These are phyloP conservation scores for Lachancea quebecensis DNA, from an alignment of 805 yeast species.

Conservation along the genomic window DNA sequence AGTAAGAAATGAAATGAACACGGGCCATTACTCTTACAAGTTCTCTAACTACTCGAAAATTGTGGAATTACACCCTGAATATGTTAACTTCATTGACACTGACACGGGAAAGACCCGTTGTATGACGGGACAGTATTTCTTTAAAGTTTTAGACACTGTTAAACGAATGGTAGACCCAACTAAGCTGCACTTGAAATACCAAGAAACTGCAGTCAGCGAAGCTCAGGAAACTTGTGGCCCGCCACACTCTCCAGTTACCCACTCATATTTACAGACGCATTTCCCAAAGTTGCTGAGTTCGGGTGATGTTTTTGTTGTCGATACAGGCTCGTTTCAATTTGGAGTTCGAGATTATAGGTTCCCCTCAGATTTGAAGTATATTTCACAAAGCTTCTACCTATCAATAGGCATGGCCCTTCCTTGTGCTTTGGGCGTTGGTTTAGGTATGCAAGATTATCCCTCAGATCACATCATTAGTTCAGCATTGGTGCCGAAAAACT, in stretches of 20 bases:
- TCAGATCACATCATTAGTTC: slow-evolving; percentile 20
- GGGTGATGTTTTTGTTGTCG: slow-evolving; percentile 68
- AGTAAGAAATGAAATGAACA: slow-evolving; percentile 57
- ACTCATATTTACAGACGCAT: slow-evolving; percentile 37
- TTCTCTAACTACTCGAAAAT: slow-evolving; percentile 37
- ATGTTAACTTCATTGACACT: slow-evolving; percentile 35
- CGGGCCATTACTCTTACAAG: slow-evolving; percentile 54
- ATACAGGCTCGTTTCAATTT: slow-evolving; percentile 80
- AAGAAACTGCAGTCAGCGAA: neutral
- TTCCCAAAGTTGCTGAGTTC: slow-evolving; percentile 44
- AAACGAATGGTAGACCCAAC: slow-evolving; percentile 31
- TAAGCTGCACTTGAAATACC: slow-evolving; percentile 18
- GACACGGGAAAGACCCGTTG: slow-evolving; percentile 12
- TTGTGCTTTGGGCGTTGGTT: slow-evolving; percentile 72
- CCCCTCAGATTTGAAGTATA: slow-evolving; percentile 43
- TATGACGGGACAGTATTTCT: slow-evolving; percentile 40
- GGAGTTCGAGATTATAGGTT: slow-evolving; percentile 62
- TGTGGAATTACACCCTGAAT: slow-evolving; percentile 48
- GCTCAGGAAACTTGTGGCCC: slow-evolving; percentile 2
- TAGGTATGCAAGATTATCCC: slow-evolving; percentile 56
- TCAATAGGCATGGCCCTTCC: slow-evolving; percentile 90
- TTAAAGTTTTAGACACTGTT: slow-evolving; percentile 43
- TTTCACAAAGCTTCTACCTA: slow-evolving; percentile 70
- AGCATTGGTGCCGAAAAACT: slow-evolving; percentile 14
- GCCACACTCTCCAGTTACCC: slow-evolving; percentile 37